phyloP scores from a whole-genome alignment of 805 yeast genomes.

The Metschnikowia reukaufii region DNA sequence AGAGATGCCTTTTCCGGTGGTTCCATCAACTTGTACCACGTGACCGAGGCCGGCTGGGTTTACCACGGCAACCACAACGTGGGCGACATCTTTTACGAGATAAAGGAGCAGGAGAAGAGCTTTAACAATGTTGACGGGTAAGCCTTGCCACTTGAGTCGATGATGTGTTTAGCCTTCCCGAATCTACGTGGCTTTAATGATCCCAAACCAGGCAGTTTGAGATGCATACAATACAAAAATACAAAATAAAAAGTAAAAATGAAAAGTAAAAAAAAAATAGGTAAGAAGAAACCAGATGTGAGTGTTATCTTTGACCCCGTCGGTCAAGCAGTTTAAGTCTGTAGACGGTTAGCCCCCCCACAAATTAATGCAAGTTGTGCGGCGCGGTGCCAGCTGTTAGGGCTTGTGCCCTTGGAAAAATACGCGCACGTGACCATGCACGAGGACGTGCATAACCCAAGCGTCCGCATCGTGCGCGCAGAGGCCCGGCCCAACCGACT shows the following conservation, averaged over 20 bases:
- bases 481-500: background rate
- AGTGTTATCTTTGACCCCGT: no score
- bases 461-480: background rate
- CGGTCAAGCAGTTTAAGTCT: no score
- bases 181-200: no score
- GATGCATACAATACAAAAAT: no score
- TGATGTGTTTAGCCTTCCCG: no score
- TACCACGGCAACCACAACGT: slow-evolving; percentile 95
- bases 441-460: slow-evolving; percentile 2
- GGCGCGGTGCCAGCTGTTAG: no score
- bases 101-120: slow-evolving; percentile 83
- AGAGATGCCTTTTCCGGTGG: slow-evolving; percentile 99
- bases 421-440: slow-evolving; percentile 7
- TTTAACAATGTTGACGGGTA: slow-evolving; percentile 74
- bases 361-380: no score
- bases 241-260: no score
- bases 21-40: slow-evolving; percentile 88
- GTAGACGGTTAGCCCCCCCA: no score
- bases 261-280: no score
- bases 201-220: no score
- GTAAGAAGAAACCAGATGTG: no score
- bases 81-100: slow-evolving; percentile 87
- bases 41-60: slow-evolving; percentile 91
- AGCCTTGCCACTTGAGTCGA: background rate
- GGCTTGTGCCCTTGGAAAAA: slow-evolving; percentile 15